phyloP scores from a whole-genome alignment of 2,329 filamentous ascomycete genomes.

The Coccinonectria pachysandricola region DNA sequence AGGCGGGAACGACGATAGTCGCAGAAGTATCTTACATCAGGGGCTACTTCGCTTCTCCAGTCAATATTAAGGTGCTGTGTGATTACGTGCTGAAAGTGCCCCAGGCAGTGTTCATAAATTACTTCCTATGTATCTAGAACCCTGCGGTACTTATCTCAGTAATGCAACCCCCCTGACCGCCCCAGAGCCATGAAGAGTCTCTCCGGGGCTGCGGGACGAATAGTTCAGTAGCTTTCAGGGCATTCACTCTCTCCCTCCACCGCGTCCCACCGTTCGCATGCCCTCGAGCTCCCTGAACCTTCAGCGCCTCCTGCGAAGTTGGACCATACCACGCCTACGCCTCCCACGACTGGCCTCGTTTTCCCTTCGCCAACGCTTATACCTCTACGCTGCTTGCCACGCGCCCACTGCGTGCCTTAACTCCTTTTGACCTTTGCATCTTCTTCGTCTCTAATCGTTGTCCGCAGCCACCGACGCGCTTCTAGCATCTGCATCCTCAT shows the following conservation, averaged over 20 bases:
- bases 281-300: conserved; percentile 16
- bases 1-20: too few species aligned
- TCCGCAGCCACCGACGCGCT: conserved; percentile 9
- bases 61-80: too few species aligned
- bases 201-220: too few species aligned
- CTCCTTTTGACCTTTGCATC: conserved; percentile 9
- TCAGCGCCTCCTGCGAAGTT: conserved; percentile 14
- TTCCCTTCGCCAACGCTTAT: conserved; percentile 21
- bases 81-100: too few species aligned
- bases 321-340: conserved; percentile 13
- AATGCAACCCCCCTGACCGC: too few species aligned
- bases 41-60: too few species aligned
- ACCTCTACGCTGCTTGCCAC: conserved; percentile 10
- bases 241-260: neutral
- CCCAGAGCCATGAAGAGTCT: too few species aligned
- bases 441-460: conserved; percentile 14
- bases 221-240: too few species aligned
- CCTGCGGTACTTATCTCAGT: too few species aligned
- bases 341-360: conserved; percentile 20
- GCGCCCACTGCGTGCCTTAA: conserved; percentile 16
- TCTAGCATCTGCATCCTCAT: conserved; percentile 18
- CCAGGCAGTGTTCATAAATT: too few species aligned
- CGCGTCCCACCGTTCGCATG: conserved; percentile 8
- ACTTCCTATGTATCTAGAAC: too few species aligned
- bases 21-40: too few species aligned